These are phyloP conservation scores for Geotrichum macrosporum DNA, from an alignment of 1,139 yeast genomes.

Conservation along the genomic window DNA sequence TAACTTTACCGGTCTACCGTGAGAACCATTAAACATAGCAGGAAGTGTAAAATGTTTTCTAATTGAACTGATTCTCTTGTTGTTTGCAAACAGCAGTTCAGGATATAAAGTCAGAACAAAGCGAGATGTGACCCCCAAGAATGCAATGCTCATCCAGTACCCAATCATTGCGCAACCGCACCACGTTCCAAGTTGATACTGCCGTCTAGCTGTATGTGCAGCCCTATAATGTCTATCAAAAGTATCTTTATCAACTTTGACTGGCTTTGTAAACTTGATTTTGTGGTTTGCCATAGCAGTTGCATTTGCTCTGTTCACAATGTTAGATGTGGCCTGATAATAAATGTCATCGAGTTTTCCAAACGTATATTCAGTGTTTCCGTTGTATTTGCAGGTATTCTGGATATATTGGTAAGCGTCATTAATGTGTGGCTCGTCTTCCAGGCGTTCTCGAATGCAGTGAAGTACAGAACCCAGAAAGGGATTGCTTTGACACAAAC, in stretches of 20 bases:
- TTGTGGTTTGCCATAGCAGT: not conserved
- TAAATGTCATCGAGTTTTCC: conserved; percentile 20
- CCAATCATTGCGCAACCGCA: conserved; percentile 29
- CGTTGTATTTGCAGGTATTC: conserved; percentile 20
- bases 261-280: not conserved
- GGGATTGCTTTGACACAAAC: conserved; percentile 16
- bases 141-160: conserved; percentile 29
- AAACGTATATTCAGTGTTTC: conserved; percentile 8
- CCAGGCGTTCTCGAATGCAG: conserved; percentile 17
- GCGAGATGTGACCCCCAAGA: conserved; percentile 25
- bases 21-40: conserved; percentile 33
- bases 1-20: conserved; percentile 31
- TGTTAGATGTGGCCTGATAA: conserved; percentile 10
- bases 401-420: conserved; percentile 18
- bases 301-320: not conserved
- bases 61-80: conserved; percentile 24
- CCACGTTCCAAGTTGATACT: conserved; percentile 35
- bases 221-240: conserved; percentile 15
- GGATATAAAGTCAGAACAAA: conserved; percentile 24
- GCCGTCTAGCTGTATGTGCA: conserved; percentile 18
- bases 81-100: conserved; percentile 20
- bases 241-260: not conserved
- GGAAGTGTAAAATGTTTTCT: conserved; percentile 35
- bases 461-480: conserved; percentile 19
- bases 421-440: conserved; percentile 9